Percentiles rank a stretch among this genome's conserved stretches.
These are phyloP conservation scores for Linum tenue DNA, from an alignment of 345 rosid species.

Conservation along the genomic window DNA sequence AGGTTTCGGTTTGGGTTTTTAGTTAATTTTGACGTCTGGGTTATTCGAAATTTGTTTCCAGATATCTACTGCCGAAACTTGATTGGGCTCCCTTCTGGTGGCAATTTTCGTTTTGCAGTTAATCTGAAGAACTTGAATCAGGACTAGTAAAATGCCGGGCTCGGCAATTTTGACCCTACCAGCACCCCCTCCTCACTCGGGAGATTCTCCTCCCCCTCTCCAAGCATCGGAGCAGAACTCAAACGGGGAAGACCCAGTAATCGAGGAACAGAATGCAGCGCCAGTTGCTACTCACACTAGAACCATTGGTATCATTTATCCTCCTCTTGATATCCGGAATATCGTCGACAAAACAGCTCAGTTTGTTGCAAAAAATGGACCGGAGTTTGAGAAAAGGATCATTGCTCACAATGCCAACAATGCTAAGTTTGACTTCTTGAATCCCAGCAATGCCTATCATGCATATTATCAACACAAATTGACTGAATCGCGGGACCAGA, in stretches of 20 bases:
- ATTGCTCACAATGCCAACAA: constrained; percentile 57
- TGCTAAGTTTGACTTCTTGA: constrained; percentile 66
- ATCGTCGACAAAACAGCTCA: constrained; percentile 78
- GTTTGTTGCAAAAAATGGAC: constrained; percentile 66
- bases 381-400: constrained; percentile 72
- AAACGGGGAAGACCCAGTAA: constrained; percentile 25
- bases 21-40: too few species aligned
- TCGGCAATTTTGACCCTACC: constrained; percentile 59
- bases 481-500: constrained; percentile 57
- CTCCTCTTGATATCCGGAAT: constrained; percentile 71
- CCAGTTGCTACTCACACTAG: constrained; percentile 67
- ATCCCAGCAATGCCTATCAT: constrained; percentile 57
- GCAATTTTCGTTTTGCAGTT: not conserved
- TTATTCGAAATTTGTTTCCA: too few species aligned
- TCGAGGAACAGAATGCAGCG: constrained; percentile 35
- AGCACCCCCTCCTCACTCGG: constrained; percentile 64
- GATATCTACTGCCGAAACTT: too few species aligned
- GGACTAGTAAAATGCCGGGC: constrained; percentile 34
- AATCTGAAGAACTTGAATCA: not conserved
- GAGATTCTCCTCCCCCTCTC: constrained; percentile 49
- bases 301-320: constrained; percentile 78
- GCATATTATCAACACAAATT: constrained; percentile 67
- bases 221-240: constrained; percentile 38
- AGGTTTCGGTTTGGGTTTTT: too few species aligned
- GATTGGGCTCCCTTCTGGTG: too few species aligned